Evolutionary conservation across 1,284 basidiomycete species (phyloP).

Genomic region (Prillingera fragicola): DNA sequence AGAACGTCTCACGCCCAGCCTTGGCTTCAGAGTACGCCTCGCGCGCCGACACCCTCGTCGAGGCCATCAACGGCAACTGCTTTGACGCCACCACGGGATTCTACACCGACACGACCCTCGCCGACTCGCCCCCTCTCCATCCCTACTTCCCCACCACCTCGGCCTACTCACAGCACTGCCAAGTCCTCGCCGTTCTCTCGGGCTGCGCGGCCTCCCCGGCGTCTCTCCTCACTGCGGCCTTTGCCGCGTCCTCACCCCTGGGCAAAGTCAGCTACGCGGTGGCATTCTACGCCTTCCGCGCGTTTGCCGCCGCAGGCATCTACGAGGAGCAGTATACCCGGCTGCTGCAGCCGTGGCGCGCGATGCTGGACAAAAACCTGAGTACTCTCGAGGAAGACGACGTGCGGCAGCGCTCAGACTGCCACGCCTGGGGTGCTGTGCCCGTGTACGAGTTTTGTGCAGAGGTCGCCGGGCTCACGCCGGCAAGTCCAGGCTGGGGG

Average conservation of each 20-base stretch:
- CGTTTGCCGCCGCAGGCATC: constrained; percentile 18
- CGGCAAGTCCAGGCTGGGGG: constrained; percentile 18
- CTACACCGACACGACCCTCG: constrained; percentile 26
- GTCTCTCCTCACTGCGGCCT: constrained; percentile 14
- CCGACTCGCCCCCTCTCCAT: constrained; percentile 9
- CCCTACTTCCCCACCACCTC: constrained; percentile 2
- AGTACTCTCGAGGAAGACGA: constrained; percentile 34
- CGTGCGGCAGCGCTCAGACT: constrained; percentile 28
- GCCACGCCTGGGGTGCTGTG: constrained; percentile 30
- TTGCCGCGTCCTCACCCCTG: constrained; percentile 6
- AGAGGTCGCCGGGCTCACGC: constrained; percentile 26
- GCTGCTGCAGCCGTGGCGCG: constrained; percentile 19
- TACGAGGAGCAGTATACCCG: constrained; percentile 17
- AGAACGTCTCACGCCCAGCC: constrained; percentile 17
- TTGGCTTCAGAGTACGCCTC: constrained; percentile 18
- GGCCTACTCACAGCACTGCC: constrained; percentile 26
- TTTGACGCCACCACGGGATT: constrained; percentile 18
- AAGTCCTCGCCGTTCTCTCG: constrained; percentile 27
- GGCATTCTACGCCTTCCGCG: constrained; percentile 32
- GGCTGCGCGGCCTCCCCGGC: constrained; percentile 8
- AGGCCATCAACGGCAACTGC: constrained; percentile 25
- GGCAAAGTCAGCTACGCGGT: constrained; percentile 27
- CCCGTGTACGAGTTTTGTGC: constrained; percentile 28
- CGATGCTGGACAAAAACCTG: constrained; percentile 23
- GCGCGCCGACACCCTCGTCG: constrained; percentile 11